A percentile compares a stretch with the other conserved stretches of the same genome.
Evolutionary conservation across 129 eudicot genomes (phyloP).

Genomic region (Chrysanthemum lavandulifolium): DNA sequence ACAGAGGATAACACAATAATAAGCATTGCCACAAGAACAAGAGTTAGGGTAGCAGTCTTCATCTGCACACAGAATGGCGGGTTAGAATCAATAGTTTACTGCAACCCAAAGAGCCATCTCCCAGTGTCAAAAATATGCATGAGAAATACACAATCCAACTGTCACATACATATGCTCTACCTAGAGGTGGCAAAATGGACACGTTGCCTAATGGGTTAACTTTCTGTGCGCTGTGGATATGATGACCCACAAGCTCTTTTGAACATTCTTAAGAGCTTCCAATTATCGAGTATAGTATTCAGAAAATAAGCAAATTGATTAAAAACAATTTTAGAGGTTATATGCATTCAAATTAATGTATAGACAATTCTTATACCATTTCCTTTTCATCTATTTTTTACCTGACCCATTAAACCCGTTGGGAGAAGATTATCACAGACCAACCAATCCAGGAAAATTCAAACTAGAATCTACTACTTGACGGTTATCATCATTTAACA

Average conservation of each 20-base stretch:
- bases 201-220: background rate
- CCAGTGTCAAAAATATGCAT: background rate
- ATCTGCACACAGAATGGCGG: slow-evolving; percentile 46
- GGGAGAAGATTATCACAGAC: too few species aligned
- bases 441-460: background rate
- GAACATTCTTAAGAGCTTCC: too few species aligned
- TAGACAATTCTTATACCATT: background rate
- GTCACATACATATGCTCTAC: background rate
- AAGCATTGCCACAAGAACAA: slow-evolving; percentile 80
- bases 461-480: background rate
- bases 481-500: background rate
- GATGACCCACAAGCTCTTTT: background rate
- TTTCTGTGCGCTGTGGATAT: background rate
- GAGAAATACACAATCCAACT: background rate
- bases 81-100: background rate
- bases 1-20: slow-evolving; percentile 79
- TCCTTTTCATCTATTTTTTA: slow-evolving; percentile 1
- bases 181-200: slow-evolving; percentile 3
- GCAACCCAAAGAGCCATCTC: background rate
- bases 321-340: background rate
- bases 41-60: slow-evolving; percentile 85
- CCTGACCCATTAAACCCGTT: background rate
- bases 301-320: too few species aligned
- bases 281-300: too few species aligned
- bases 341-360: background rate